Evolutionary conservation across 148 eudicot species (phyloP).

Genomic region (Simmondsia chinensis): DNA sequence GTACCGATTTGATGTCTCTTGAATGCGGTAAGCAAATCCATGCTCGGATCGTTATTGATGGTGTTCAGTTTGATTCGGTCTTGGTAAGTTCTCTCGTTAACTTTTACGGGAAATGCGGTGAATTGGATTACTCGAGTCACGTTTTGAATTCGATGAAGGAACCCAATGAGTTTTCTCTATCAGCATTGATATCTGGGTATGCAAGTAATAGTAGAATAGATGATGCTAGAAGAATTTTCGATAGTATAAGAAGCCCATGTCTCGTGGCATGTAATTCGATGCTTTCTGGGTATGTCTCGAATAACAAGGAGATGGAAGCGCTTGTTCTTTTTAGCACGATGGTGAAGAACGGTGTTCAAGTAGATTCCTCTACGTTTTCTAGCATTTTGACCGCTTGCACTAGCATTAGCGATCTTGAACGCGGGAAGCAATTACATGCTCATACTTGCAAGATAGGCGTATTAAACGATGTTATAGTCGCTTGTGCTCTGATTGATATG

Average conservation of each 20-base stretch:
- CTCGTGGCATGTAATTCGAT: slow-evolving; percentile 69
- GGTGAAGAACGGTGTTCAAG: slow-evolving; percentile 32
- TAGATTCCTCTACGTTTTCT: slow-evolving; percentile 59
- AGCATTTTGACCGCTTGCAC: slow-evolving; percentile 54
- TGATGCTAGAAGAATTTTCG: slow-evolving; percentile 57
- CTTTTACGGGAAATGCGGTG: slow-evolving; percentile 78
- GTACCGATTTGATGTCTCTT: slow-evolving; percentile 52
- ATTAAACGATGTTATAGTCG: slow-evolving; percentile 37
- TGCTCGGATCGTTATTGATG: slow-evolving; percentile 36
- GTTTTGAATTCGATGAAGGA: slow-evolving; percentile 29
- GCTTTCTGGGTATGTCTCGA: slow-evolving; percentile 65
- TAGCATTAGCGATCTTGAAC: slow-evolving; percentile 23
- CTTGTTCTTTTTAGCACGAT: slow-evolving; percentile 36
- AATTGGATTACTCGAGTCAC: slow-evolving; percentile 41
- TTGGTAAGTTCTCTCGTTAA: slow-evolving; percentile 74
- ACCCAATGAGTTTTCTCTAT: slow-evolving; percentile 66
- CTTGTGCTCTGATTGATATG: slow-evolving; percentile 54
- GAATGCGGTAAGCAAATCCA: slow-evolving; percentile 75
- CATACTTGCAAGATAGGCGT: slow-evolving; percentile 47
- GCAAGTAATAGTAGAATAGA: slow-evolving; percentile 51
- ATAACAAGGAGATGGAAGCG: slow-evolving; percentile 35
- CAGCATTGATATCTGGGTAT: slow-evolving; percentile 78
- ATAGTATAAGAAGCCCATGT: slow-evolving; percentile 27
- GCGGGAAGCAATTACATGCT: slow-evolving; percentile 59
- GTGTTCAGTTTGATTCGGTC: slow-evolving; percentile 58